Conservation (phyloP, 768 basidiomycete species). For the Leucocoprinus birnbaumii region DNA sequence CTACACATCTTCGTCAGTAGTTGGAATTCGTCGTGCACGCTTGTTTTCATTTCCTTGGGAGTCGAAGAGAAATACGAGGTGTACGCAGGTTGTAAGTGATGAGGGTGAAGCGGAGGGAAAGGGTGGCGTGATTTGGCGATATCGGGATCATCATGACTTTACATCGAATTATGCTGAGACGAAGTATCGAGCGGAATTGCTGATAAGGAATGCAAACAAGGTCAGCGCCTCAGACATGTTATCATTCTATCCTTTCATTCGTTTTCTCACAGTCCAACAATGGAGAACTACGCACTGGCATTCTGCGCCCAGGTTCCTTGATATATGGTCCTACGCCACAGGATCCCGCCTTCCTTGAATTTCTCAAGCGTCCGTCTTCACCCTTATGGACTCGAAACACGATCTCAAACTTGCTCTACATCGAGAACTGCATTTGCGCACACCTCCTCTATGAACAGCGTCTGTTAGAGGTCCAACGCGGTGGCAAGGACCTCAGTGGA, state of each 20-base stretch:
- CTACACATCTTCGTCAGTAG: constrained; percentile 74
- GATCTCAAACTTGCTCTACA: constrained; percentile 66
- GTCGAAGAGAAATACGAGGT: constrained; percentile 47
- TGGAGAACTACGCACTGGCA: constrained; percentile 56
- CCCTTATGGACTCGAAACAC: constrained; percentile 60
- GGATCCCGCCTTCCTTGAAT: constrained; percentile 64
- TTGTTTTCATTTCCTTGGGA: constrained; percentile 81
- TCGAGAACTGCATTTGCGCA: constrained; percentile 73
- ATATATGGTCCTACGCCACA: constrained; percentile 76
- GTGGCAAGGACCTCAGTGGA: too few relatives aligned
- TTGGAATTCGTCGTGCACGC: constrained; percentile 52
- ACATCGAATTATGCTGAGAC: constrained; percentile 80
- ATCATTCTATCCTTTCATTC: constrained; percentile 23
- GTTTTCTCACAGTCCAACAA: constrained; percentile 6
- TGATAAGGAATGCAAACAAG: constrained; percentile 37
- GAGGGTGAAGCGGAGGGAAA: constrained; percentile 51
- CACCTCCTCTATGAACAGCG: constrained; percentile 74
- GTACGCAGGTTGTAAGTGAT: constrained; percentile 65
- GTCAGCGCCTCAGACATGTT: too few relatives aligned
- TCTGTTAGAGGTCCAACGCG: too few relatives aligned
- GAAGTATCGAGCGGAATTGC: constrained; percentile 55
- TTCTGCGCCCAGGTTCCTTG: constrained; percentile 76
- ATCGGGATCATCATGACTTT: constrained; percentile 48
- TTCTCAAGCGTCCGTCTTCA: constrained; percentile 56
- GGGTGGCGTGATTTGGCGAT: too few relatives aligned